Conservation (phyloP, 1,139 yeast species). For the Protomyces pachydermus region DNA sequence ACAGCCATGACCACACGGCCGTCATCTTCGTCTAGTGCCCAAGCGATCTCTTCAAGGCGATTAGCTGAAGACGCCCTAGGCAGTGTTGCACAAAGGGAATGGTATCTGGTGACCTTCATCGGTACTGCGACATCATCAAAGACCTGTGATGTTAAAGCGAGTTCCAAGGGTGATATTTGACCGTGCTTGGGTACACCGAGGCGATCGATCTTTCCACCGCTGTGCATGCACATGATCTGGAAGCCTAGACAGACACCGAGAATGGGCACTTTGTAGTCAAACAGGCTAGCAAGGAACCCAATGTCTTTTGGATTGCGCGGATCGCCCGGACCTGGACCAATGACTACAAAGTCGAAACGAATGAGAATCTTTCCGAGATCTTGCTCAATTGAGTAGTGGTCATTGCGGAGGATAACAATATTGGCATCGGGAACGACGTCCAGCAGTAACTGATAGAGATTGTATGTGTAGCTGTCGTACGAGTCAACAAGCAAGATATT, state of each 20-base stretch:
- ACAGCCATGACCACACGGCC: constrained; percentile 68
- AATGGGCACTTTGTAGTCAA: constrained; percentile 53
- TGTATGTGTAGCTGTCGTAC: constrained; percentile 89
- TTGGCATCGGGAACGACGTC: constrained; percentile 45
- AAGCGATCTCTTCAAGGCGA: constrained; percentile 29
- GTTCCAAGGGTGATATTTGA: constrained; percentile 64
- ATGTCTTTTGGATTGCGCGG: constrained; percentile 62
- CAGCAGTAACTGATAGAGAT: constrained; percentile 63
- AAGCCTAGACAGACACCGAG: constrained; percentile 92
- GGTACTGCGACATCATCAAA: constrained; percentile 34
- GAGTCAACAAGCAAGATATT: constrained; percentile 68
- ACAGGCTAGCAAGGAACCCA: constrained; percentile 65
- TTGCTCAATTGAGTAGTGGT: constrained; percentile 49
- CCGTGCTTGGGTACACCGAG: constrained; percentile 73
- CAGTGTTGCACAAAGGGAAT: constrained; percentile 62
- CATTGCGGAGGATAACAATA: constrained; percentile 72
- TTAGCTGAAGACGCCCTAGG: constrained; percentile 30
- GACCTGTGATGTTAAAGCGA: constrained; percentile 63
- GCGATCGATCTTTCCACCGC: constrained; percentile 54
- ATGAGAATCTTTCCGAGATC: constrained; percentile 40
- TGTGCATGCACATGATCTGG: constrained; percentile 69
- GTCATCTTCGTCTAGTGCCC: constrained; percentile 32
- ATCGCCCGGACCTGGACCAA: constrained; percentile 98
- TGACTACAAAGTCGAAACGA: constrained; percentile 67
- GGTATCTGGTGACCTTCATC: constrained; percentile 71